Conservation (phyloP, 2,329 filamentous ascomycete species). For the Lasiodiplodia hormozganensis region DNA sequence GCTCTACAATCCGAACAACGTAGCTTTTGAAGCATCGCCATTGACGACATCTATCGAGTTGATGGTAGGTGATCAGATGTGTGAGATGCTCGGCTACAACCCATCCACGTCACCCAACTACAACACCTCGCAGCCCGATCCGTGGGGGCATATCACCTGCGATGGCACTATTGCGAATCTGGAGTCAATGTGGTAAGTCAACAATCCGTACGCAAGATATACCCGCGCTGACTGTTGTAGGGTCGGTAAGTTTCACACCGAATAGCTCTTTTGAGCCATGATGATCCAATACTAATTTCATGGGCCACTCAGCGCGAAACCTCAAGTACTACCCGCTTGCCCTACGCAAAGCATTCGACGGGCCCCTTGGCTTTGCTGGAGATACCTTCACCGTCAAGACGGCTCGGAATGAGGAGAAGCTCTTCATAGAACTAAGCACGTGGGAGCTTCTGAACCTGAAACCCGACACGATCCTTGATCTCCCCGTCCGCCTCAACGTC, state of each 20-base stretch:
- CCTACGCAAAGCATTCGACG: slow-evolving; percentile 42
- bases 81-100: slow-evolving; percentile 55
- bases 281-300: neutral
- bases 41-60: slow-evolving; percentile 55
- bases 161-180: slow-evolving; percentile 57
- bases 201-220: neutral
- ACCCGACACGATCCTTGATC: slow-evolving; percentile 48
- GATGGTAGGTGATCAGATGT: slow-evolving; percentile 55
- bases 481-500: slow-evolving; percentile 48
- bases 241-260: neutral
- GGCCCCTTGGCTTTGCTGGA: slow-evolving; percentile 40
- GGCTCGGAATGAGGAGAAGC: slow-evolving; percentile 41
- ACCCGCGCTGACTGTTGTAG: slow-evolving; percentile 24
- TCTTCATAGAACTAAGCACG: slow-evolving; percentile 46
- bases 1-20: slow-evolving; percentile 60
- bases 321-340: slow-evolving; percentile 57
- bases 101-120: slow-evolving; percentile 13
- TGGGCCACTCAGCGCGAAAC: slow-evolving; percentile 48
- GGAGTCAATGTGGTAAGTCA: slow-evolving; percentile 54
- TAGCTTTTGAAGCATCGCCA: slow-evolving; percentile 55
- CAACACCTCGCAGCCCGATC: slow-evolving; percentile 35
- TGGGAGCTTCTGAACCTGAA: slow-evolving; percentile 58
- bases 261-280: too few relatives aligned
- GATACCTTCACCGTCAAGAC: slow-evolving; percentile 41
- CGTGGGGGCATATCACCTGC: slow-evolving; percentile 57